Evolutionary conservation across 2,329 filamentous ascomycete genomes (phyloP), one percentile per base, ranked within the genome.

Genomic region (Beauveria medogensis): DNA sequence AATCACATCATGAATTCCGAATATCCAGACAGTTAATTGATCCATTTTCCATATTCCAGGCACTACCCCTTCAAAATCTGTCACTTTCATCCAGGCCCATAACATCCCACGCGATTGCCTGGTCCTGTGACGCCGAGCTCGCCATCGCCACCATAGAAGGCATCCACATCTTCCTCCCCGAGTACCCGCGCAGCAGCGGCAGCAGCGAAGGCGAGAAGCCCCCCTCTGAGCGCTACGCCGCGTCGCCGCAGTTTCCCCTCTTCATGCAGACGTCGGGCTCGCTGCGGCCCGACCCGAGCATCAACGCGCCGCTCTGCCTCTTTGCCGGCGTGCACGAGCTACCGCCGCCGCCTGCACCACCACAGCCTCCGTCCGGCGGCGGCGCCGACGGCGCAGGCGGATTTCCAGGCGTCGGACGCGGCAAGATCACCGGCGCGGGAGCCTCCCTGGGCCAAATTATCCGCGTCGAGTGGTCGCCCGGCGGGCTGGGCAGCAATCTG

Each of bases 391-490:
- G 43, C 12, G 51, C 59, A 2, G 46, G 14, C 14, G 59, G 44
- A 5, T 61, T 56, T 26, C 53, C 34, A 3, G 59, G 59, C 18
- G 59, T 61, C 34, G 59, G 59, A 2, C 10, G 26, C 30, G 59
- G 59, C 18, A 30, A 16, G 3, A 34, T 61, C 9, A 61, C 59
- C 34, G 22, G 52, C 12, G 44, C 44, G 8, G 59, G 59, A 0
- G 74, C 74, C 52, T 78, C 79, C 3, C 73, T 85, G 65, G 83
- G 82, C 63, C 82, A 85, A 65, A 76, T 82, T 18, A 75, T 84
- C 16, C 70, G 74, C 9, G 64, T 85, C 22, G 79, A 76, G 53
- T 86, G 83, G 83, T 85, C 82, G n/a, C 82, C 82, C 0, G 71
- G 71, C n/a, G 81, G 80, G 2, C 69, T 86, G n/a, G 82, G 83